Evolutionary conservation across 148 eudicot genomes (phyloP).

Genomic region (Fallopia convolvulus): DNA sequence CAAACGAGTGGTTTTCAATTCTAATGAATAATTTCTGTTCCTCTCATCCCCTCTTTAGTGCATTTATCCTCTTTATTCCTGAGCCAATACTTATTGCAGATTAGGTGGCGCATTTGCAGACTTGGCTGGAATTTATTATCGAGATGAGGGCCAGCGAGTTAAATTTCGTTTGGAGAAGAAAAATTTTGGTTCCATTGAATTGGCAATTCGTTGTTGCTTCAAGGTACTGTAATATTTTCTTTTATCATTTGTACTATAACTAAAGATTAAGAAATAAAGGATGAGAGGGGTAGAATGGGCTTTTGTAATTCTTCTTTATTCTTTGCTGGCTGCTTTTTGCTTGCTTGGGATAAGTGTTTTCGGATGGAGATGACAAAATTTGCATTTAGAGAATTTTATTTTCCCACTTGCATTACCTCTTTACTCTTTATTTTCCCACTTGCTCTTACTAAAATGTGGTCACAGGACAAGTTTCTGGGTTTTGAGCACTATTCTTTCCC

Average conservation of each 20-base stretch:
- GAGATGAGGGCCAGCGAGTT: constrained; percentile 85
- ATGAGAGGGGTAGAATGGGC: not conserved
- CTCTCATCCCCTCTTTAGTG: not conserved
- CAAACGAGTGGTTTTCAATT: constrained; percentile 17
- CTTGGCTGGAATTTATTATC: constrained; percentile 56
- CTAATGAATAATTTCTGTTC: not conserved
- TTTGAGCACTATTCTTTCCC: not conserved
- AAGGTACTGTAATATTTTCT: constrained; percentile 33
- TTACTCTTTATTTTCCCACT: not conserved
- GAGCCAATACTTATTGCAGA: constrained; percentile 35
- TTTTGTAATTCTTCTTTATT: not conserved
- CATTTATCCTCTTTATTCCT: constrained; percentile 3
- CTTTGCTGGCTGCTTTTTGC: not conserved
- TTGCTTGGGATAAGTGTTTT: not conserved
- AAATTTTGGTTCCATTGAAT: constrained; percentile 53
- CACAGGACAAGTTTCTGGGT: not conserved
- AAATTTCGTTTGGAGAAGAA: constrained; percentile 80
- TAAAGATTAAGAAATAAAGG: not conserved
- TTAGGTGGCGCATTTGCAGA: constrained; percentile 61
- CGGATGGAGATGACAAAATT: not conserved
- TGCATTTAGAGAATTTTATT: not conserved
- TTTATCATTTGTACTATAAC: not conserved
- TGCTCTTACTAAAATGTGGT: not conserved
- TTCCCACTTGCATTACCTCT: not conserved
- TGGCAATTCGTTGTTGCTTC: constrained; percentile 78